These are phyloP conservation scores for Talinum fruticosum DNA, from an alignment of 148 eudicot species.

Conservation along the genomic window DNA sequence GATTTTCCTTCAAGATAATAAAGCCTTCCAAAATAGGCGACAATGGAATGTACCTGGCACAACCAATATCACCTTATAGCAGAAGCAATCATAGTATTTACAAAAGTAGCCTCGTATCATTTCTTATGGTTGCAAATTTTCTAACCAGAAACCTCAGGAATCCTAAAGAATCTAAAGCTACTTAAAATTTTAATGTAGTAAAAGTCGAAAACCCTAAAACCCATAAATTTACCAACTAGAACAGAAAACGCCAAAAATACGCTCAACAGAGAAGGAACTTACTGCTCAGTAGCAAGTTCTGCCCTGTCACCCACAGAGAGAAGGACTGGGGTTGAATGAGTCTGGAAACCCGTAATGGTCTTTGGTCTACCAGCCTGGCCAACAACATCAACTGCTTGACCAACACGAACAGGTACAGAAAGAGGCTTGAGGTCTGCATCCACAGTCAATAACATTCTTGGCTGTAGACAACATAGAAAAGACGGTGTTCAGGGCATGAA, in stretches of 20 bases:
- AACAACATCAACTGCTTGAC: constrained; percentile 96
- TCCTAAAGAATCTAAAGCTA: too few relatives aligned
- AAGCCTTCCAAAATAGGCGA: constrained; percentile 90
- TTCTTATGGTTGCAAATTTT: neutral
- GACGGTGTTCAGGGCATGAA: neutral
- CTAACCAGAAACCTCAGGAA: neutral
- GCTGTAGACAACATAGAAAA: constrained; percentile 43
- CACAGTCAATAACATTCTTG: constrained; percentile 88
- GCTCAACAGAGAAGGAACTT: constrained; percentile 11
- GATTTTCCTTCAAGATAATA: constrained; percentile 91
- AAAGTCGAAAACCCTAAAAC: too few relatives aligned
- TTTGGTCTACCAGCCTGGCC: constrained; percentile 97
- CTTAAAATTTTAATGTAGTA: too few relatives aligned
- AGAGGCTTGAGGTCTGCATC: constrained; percentile 92
- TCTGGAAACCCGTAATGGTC: constrained; percentile 95
- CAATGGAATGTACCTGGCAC: constrained; percentile 76
- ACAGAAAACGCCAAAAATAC: neutral
- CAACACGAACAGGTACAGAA: constrained; percentile 92
- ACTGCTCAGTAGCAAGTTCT: constrained; percentile 98
- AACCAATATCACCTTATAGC: neutral
- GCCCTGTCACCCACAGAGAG: constrained; percentile 94
- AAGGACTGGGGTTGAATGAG: constrained; percentile 91
- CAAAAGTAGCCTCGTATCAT: neutral
- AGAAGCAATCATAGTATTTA: neutral
- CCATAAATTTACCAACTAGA: neutral